Evolutionary conservation across 768 basidiomycete species (phyloP).

Genomic region (Termitomyces sp.): DNA sequence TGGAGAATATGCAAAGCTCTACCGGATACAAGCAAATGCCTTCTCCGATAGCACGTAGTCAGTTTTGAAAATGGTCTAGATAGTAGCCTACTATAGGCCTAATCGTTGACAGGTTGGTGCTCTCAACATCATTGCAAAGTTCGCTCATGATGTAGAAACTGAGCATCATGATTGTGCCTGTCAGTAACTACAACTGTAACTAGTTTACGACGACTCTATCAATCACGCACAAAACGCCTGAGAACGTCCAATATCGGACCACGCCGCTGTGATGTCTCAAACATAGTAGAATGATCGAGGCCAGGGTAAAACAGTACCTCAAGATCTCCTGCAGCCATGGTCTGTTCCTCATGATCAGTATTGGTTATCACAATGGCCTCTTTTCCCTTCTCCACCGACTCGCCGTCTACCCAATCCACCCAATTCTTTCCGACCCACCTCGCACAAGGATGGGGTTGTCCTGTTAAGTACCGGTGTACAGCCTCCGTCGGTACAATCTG

Average conservation of each 20-base stretch:
- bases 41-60: slow-evolving; percentile 14
- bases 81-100: no score
- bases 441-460: slow-evolving; percentile 18
- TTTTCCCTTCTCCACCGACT: neutral
- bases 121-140: no score
- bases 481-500: slow-evolving; percentile 36
- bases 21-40: slow-evolving; percentile 31
- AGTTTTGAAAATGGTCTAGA: neutral
- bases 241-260: slow-evolving; percentile 26
- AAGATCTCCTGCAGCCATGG: slow-evolving; percentile 12
- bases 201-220: no score
- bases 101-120: no score
- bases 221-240: slow-evolving; percentile 13
- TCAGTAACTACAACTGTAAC: no score
- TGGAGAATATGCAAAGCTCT: slow-evolving; percentile 32
- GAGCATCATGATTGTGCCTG: no score
- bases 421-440: slow-evolving; percentile 21
- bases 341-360: neutral
- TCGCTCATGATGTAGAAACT: no score
- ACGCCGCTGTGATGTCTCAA: slow-evolving; percentile 30
- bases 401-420: neutral
- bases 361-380: neutral
- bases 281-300: slow-evolving; percentile 39
- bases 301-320: slow-evolving; percentile 35
- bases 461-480: slow-evolving; percentile 33